Conservation (phyloP, 2,329 filamentous ascomycete species). For the Ophiostoma novo-ulmi region DNA sequence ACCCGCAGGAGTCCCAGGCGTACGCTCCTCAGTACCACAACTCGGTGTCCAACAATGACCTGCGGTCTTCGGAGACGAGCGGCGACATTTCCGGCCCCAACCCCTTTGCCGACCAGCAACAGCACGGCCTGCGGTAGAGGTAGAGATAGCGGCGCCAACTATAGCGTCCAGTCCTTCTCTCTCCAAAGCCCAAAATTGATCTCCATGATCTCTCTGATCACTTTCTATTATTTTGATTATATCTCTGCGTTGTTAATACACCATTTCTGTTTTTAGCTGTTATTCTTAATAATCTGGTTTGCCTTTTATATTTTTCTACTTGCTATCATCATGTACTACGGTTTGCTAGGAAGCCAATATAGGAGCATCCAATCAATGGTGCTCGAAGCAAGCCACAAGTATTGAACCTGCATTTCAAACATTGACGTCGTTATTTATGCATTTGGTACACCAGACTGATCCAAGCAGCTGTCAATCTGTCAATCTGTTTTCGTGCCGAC, state of each 20-base stretch:
- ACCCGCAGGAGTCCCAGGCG: neutral
- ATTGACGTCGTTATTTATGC: too few species aligned
- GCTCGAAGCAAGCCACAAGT: too few species aligned
- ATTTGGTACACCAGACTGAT: neutral
- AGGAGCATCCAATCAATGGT: too few species aligned
- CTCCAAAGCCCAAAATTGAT: neutral
- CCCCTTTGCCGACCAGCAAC: conserved; percentile 27
- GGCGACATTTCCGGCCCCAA: conserved; percentile 24
- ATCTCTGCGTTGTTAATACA: neutral
- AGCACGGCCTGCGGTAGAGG: conserved; percentile 25
- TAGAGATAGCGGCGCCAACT: neutral
- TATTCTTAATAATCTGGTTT: neutral
- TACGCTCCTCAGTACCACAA: conserved; percentile 2
- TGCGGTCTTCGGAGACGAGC: conserved; percentile 16
- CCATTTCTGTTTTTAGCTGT: neutral
- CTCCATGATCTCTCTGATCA: neutral
- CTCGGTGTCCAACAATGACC: conserved; percentile 7
- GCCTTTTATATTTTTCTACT: neutral
- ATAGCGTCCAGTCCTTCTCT: neutral
- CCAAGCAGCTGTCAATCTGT: neutral
- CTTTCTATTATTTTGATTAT: neutral
- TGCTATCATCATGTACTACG: neutral
- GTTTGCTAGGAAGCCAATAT: neutral
- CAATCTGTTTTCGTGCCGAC: neutral
- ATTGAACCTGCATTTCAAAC: too few species aligned